Evolutionary conservation across 2,329 filamentous ascomycete genomes (phyloP).

Genomic region (Verticillium dahliae): DNA sequence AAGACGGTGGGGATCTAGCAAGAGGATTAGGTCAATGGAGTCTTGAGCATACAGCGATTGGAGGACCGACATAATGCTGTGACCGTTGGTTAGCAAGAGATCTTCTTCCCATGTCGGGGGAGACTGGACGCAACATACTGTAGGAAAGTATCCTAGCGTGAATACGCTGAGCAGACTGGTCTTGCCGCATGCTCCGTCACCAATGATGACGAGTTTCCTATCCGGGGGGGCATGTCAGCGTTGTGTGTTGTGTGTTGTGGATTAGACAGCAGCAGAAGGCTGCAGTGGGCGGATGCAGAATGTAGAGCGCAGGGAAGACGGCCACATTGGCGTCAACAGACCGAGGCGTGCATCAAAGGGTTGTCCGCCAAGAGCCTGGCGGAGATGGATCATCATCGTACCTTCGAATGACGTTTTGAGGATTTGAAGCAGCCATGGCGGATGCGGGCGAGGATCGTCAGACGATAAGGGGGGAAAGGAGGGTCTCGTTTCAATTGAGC

Average conservation of each 20-base stretch:
- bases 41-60: not conserved
- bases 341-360: not conserved
- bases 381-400: constrained; percentile 29
- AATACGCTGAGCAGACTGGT: constrained; percentile 96
- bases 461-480: not conserved
- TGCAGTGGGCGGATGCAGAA: not conserved
- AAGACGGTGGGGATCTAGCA: constrained; percentile 89
- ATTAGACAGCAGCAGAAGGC: not conserved
- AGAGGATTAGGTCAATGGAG: not conserved
- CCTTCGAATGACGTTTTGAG: constrained; percentile 59
- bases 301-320: not conserved
- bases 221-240: not conserved
- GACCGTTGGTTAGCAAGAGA: not conserved
- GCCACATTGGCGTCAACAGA: not conserved
- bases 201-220: constrained; percentile 95
- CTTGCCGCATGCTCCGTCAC: constrained; percentile 96
- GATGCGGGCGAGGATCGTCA: not conserved
- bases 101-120: not conserved
- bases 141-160: constrained; percentile 95
- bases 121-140: constrained; percentile 56
- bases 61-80: constrained; percentile 51
- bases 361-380: constrained; percentile 2
- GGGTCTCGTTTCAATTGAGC: not conserved
- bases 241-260: not conserved
- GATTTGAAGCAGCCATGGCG: constrained; percentile 36